Evolutionary conservation across 2,329 filamentous ascomycete genomes (phyloP), one percentile per base, ranked within the genome.

Genomic region (Aureobasidium sp.): DNA sequence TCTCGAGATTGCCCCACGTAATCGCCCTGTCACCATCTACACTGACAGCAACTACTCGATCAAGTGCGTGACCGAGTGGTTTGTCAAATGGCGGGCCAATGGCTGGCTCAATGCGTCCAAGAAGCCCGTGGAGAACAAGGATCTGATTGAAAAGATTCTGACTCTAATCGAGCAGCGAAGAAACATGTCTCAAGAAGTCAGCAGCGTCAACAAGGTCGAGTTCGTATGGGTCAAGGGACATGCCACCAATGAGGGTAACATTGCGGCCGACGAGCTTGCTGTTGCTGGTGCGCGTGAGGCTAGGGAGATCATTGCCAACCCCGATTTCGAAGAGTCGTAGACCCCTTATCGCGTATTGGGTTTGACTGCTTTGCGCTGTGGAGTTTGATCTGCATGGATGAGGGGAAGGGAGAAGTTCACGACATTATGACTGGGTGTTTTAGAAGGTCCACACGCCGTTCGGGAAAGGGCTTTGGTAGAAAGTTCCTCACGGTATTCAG

Each of bases 171-270:
- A 88, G 27, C 83, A 90, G 72, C 65, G 73, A 5, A 53, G 81
- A 84, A 53, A 77, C 75, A 59, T 76, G 79, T 0, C 84, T 83
- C 17, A 81, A 81, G 63, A 64, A 35, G 57, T 63, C 19, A 63
- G 63, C 15, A 65, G 66, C 39, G 54, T 62, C 63, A 68, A 40
- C 15, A 74, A 71, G 69, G 72, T 74, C 42, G 76, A 82, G 60
- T 94, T 96, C 69, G 81, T 86, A 65, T 97, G 92, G 92, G 85
- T 97, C 50, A 96, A 96, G 75, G 94, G 91, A 0, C 94, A 99
- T 72, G 81, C 81, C 29, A 79, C 80, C 48, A 80, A 90, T 66
- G 73, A 77, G 3, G 92, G 93, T 1, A 97, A 97, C 69, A 79
- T 85, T 48, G 88, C 85, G 14, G 94, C 94, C 1, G 93, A 97